A percentile compares a stretch with the other conserved stretches of the same genome.
Evolutionary conservation across 306 rosid genomes (phyloP).

Genomic region (Cyclanthera cordifolia): DNA sequence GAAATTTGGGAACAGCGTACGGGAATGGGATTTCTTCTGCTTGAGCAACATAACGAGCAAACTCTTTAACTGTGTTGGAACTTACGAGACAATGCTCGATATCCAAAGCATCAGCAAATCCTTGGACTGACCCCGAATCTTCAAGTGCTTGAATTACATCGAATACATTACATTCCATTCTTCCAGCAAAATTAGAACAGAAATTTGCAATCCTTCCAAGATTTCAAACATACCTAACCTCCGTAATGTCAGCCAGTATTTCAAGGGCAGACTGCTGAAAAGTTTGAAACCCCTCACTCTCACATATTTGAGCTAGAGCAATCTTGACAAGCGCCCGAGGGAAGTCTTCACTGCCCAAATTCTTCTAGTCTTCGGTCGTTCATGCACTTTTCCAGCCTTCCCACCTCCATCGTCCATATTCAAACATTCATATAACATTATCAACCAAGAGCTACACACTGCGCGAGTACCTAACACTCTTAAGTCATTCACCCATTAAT

Average conservation of each 20-base stretch:
- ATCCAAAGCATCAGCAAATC: conserved; percentile 63
- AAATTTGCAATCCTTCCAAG: conserved; percentile 48
- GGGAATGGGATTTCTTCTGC: conserved; percentile 41
- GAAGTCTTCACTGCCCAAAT: conserved; percentile 46
- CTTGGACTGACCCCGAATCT: conserved; percentile 53
- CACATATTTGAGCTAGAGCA: conserved; percentile 66
- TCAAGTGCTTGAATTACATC: conserved; percentile 71
- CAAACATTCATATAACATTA: conserved; percentile 53
- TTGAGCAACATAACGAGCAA: conserved; percentile 38
- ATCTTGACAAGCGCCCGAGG: conserved; percentile 47
- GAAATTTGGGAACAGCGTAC: conserved; percentile 48
- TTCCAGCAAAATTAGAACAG: conserved; percentile 63
- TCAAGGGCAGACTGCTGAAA: conserved; percentile 70
- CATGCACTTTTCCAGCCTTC: conserved; percentile 61
- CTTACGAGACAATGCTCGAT: conserved; percentile 51
- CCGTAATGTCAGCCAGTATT: conserved; percentile 36
- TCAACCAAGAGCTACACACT: conserved; percentile 11
- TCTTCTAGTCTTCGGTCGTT: conserved; percentile 33
- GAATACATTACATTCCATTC: conserved; percentile 44
- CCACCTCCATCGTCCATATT: conserved; percentile 88
- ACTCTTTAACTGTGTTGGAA: conserved; percentile 45
- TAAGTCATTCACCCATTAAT: no score
- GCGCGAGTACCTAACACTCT: no score
- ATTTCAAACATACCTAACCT: conserved; percentile 35
- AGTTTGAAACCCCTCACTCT: conserved; percentile 64